phyloP scores from a whole-genome alignment of 768 basidiomycete species.

The Lactarius trivialis region DNA sequence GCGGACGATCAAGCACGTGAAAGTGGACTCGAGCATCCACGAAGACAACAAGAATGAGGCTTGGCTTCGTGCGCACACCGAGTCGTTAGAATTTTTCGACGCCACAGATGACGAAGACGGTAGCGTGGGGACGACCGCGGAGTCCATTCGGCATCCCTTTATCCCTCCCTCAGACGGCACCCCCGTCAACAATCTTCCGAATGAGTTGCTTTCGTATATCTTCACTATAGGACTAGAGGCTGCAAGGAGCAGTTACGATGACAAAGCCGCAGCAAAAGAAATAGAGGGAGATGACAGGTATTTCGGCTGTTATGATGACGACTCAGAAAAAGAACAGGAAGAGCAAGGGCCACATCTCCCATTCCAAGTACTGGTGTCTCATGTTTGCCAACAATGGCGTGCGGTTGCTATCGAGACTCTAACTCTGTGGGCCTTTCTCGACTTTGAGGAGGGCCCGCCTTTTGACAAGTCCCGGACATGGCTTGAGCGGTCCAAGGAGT shows the following conservation, averaged over 20 bases:
- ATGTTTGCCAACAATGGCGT: conserved; percentile 59
- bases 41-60: conserved; percentile 37
- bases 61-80: conserved; percentile 48
- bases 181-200: conserved; percentile 43
- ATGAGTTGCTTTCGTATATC: conserved; percentile 50
- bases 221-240: conserved; percentile 25
- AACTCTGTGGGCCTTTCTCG: conserved; percentile 50
- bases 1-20: conserved; percentile 39
- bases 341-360: conserved; percentile 22
- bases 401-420: conserved; percentile 45
- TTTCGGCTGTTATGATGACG: no score
- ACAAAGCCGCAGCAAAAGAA: no score
- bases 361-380: conserved; percentile 53
- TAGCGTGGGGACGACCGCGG: no score
- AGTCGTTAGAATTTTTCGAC: conserved; percentile 50
- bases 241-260: conserved; percentile 27
- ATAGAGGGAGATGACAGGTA: no score
- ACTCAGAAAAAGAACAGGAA: conserved; percentile 21
- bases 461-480: conserved; percentile 40
- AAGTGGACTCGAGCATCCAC: conserved; percentile 40
- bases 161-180: no score
- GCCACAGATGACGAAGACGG: conserved; percentile 43
- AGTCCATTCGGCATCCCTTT: no score
- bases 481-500: conserved; percentile 47
- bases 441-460: conserved; percentile 35